phyloP scores from a whole-genome alignment of 2,329 filamentous ascomycete species.

The Epichloe coenophiala region DNA sequence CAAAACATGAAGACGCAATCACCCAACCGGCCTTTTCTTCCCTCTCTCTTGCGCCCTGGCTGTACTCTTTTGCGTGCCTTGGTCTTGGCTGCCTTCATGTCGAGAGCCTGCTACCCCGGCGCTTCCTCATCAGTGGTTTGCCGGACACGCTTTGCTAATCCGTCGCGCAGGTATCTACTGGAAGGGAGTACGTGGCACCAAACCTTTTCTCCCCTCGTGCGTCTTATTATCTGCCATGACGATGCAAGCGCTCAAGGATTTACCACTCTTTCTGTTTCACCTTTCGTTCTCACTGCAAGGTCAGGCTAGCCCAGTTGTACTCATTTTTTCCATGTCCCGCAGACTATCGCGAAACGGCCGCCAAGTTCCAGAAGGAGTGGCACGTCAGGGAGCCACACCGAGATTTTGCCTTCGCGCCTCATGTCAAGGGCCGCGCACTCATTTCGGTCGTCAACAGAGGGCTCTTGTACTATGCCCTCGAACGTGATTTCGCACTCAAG shows the following conservation, averaged over 20 bases:
- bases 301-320: background rate
- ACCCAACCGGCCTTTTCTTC: constrained; percentile 4
- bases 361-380: constrained; percentile 58
- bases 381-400: constrained; percentile 47
- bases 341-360: constrained; percentile 56
- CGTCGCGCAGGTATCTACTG: constrained; percentile 37
- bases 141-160: constrained; percentile 2
- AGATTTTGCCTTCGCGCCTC: constrained; percentile 48
- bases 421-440: constrained; percentile 51
- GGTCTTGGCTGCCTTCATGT: constrained; percentile 10
- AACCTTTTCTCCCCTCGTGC: background rate
- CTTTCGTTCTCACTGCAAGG: background rate
- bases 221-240: no score
- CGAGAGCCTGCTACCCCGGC: background rate
- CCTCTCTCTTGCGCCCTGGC: constrained; percentile 4
- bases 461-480: constrained; percentile 45
- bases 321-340: constrained; percentile 8
- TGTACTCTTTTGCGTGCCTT: background rate
- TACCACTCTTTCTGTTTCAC: background rate
- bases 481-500: constrained; percentile 38
- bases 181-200: constrained; percentile 45
- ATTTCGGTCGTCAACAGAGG: constrained; percentile 51
- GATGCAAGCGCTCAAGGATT: background rate
- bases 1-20: background rate
- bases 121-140: constrained; percentile 6